Conservation (phyloP, 2,329 filamentous ascomycete species). For the Cercospora sp. region DNA sequence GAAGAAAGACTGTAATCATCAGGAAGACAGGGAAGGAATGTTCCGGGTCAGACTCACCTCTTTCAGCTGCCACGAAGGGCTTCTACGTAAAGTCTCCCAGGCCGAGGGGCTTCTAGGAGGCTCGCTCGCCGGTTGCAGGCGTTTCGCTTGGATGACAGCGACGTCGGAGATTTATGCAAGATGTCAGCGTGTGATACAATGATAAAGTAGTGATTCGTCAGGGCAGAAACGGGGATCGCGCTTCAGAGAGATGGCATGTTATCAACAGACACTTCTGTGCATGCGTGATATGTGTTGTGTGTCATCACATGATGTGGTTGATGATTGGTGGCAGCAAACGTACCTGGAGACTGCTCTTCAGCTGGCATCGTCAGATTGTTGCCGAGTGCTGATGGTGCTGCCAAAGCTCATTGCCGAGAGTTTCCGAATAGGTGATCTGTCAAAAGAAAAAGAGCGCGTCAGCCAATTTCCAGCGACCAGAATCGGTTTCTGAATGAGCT, state of each 20-base stretch:
- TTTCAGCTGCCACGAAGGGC: neutral
- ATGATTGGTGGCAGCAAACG: neutral
- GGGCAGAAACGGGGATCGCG: neutral
- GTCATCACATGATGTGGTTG: neutral
- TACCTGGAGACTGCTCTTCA: neutral
- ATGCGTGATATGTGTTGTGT: neutral
- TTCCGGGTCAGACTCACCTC: neutral
- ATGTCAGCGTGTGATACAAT: neutral
- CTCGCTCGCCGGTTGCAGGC: too few species aligned
- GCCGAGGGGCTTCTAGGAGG: too few species aligned
- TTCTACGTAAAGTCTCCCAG: neutral
- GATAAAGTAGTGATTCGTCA: neutral
- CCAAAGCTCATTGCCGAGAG: too few species aligned
- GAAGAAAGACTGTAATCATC: neutral
- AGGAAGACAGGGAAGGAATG: neutral
- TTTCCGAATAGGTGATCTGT: neutral
- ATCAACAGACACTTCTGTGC: neutral
- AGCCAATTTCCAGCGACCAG: neutral
- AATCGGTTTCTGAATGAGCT: neutral
- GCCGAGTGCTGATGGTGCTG: neutral
- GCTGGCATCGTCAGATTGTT: neutral
- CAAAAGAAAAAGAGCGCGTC: neutral
- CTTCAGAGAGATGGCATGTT: neutral
- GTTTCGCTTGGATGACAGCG: too few species aligned
- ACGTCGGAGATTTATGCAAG: neutral